These are phyloP conservation scores for Larix kaempferi DNA, from an alignment of 75 land plant species.

Conservation along the genomic window DNA sequence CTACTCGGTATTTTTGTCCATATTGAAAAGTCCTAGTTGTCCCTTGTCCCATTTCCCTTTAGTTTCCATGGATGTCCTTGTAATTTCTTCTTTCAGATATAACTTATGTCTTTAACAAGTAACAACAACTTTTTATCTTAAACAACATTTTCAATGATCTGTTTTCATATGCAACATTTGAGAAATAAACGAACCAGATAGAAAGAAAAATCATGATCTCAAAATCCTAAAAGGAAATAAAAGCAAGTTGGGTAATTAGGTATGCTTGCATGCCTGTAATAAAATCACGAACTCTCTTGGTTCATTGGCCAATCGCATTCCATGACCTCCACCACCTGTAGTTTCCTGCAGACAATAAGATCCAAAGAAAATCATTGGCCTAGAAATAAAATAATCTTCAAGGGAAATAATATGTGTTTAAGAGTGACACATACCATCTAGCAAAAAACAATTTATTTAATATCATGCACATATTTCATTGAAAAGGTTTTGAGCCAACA, in stretches of 20 bases:
- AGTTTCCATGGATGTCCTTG: too few relatives aligned
- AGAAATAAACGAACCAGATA: too few relatives aligned
- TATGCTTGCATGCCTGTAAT: conserved; percentile 51
- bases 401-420: background rate
- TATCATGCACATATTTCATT: background rate
- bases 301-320: conserved; percentile 91
- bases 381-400: background rate
- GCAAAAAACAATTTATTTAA: background rate
- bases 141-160: too few relatives aligned
- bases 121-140: too few relatives aligned
- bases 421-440: background rate
- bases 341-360: conserved; percentile 60
- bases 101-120: too few relatives aligned
- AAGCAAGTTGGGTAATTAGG: background rate
- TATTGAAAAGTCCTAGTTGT: too few relatives aligned
- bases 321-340: conserved; percentile 99
- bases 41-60: too few relatives aligned
- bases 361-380: background rate
- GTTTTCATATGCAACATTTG: too few relatives aligned
- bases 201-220: too few relatives aligned
- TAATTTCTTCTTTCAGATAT: too few relatives aligned
- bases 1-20: too few relatives aligned
- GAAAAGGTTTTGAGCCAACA: background rate
- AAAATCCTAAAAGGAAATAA: background rate
- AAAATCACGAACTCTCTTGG: conserved; percentile 89